A percentile compares a stretch with the other conserved stretches of the same genome.
phyloP scores from a whole-genome alignment of 352 stramenopile species.

The Globisporangium sylvaticum region DNA sequence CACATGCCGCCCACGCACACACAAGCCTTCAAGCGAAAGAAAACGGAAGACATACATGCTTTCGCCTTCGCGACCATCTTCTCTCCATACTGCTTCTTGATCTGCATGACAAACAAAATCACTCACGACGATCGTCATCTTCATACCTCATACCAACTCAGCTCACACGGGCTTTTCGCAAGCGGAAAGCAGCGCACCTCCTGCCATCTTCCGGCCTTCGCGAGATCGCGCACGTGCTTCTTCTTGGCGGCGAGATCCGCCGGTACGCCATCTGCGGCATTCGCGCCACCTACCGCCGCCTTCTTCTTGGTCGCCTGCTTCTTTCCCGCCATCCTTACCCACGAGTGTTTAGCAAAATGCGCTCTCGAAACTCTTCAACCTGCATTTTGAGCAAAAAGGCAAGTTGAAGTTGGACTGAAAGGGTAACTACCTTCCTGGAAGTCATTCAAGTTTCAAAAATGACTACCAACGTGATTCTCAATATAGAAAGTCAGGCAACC shows the following conservation, averaged over 20 bases:
- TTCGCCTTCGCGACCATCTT: conserved; percentile 72
- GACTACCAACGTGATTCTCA: background rate
- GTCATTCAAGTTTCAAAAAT: background rate
- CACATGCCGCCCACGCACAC: no score
- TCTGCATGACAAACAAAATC: conserved; percentile 25
- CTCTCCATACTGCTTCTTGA: conserved; percentile 54
- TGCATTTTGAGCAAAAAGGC: background rate
- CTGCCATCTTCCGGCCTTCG: conserved; percentile 39
- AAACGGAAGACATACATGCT: conserved; percentile 48
- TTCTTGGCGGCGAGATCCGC: conserved; percentile 58
- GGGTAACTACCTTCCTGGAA: conserved; percentile 10
- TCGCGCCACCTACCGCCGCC: background rate
- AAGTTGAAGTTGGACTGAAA: conserved; percentile 15
- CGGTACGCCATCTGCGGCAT: background rate
- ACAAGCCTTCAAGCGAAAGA: no score
- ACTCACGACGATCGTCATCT: no score
- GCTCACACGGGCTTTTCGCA: background rate
- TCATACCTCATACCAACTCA: no score
- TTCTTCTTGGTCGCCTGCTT: conserved; percentile 23
- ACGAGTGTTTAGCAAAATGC: background rate
- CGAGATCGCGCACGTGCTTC: conserved; percentile 68
- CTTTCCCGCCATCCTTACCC: conserved; percentile 23
- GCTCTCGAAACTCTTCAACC: background rate
- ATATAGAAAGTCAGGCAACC: background rate
- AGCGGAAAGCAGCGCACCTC: conserved; percentile 30